phyloP scores from a whole-genome alignment of 495 filamentous ascomycete genomes.

The Hypoxylon trugodes region DNA sequence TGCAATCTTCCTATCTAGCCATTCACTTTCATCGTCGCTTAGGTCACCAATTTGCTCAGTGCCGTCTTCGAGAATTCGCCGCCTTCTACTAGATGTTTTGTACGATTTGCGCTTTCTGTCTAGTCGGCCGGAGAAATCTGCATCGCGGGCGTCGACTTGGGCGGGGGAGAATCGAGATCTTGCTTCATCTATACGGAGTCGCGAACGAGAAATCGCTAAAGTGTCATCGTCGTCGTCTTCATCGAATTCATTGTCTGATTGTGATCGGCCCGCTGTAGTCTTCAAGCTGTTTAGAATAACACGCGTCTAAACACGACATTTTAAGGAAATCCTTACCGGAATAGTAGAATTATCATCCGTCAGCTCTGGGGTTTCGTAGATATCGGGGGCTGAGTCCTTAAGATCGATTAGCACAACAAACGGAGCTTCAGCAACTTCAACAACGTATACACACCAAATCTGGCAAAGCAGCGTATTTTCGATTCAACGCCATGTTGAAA shows the following conservation, averaged over 20 bases:
- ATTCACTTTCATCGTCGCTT: conserved; percentile 74
- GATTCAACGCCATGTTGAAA: conserved; percentile 58
- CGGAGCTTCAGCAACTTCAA: neutral
- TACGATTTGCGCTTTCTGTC: conserved; percentile 81
- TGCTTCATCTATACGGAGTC: conserved; percentile 77
- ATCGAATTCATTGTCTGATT: conserved; percentile 65
- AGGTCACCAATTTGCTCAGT: conserved; percentile 71
- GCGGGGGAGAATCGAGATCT: conserved; percentile 81
- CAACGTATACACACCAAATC: conserved; percentile 69
- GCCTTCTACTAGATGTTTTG: conserved; percentile 71
- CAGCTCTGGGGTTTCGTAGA: conserved; percentile 94
- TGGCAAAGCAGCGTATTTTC: conserved; percentile 85
- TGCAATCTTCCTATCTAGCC: conserved; percentile 77
- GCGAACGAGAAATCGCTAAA: conserved; percentile 73
- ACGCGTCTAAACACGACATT: conserved; percentile 3
- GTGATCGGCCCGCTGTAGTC: conserved; percentile 71
- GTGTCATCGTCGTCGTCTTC: conserved; percentile 70
- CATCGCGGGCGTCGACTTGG: conserved; percentile 74
- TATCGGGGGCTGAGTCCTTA: conserved; percentile 88
- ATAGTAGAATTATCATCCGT: conserved; percentile 87
- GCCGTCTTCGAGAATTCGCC: conserved; percentile 65
- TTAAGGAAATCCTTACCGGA: conserved; percentile 61
- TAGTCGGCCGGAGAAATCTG: conserved; percentile 85
- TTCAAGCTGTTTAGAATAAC: conserved; percentile 43
- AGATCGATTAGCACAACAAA: conserved; percentile 9